phyloP scores from a whole-genome alignment of 805 yeast genomes.

The Pichia paraexigua region DNA sequence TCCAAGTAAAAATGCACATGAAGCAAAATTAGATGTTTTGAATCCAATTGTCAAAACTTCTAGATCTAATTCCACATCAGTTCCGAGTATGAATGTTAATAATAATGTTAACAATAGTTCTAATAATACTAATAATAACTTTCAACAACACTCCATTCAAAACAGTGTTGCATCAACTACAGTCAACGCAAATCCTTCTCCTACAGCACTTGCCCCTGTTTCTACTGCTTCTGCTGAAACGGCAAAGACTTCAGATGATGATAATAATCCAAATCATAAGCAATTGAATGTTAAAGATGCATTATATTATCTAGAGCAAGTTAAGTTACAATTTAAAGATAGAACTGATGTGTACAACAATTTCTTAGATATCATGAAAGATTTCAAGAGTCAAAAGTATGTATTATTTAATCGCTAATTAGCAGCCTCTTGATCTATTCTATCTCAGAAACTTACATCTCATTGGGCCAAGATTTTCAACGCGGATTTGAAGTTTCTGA shows the following conservation, averaged over 20 bases:
- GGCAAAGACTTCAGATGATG: conserved; percentile 14
- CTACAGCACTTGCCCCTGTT: conserved; percentile 11
- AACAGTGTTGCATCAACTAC: neutral
- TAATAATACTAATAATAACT: neutral
- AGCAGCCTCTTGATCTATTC: neutral
- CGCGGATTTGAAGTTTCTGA: neutral
- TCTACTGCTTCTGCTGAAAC: neutral
- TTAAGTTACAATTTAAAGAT: conserved; percentile 80
- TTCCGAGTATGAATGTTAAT: neutral
- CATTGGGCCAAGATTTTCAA: neutral
- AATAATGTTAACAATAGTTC: neutral
- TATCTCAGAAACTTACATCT: neutral
- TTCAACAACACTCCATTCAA: neutral
- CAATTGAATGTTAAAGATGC: conserved; percentile 97
- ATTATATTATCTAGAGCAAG: conserved; percentile 88
- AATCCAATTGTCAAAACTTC: conserved; percentile 9
- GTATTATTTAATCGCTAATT: conserved; percentile 18
- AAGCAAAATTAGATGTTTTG: neutral
- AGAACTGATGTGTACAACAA: conserved; percentile 96
- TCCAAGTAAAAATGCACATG: neutral
- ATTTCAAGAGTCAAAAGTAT: conserved; percentile 85
- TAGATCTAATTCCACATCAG: conserved; percentile 3
- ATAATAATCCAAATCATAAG: conserved; percentile 38
- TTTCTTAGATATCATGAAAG: conserved; percentile 97
- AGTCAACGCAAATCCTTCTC: neutral